Evolutionary conservation across 805 yeast genomes (phyloP), one percentile per base, ranked within the genome.

Genomic region (Ogataea corticis): DNA sequence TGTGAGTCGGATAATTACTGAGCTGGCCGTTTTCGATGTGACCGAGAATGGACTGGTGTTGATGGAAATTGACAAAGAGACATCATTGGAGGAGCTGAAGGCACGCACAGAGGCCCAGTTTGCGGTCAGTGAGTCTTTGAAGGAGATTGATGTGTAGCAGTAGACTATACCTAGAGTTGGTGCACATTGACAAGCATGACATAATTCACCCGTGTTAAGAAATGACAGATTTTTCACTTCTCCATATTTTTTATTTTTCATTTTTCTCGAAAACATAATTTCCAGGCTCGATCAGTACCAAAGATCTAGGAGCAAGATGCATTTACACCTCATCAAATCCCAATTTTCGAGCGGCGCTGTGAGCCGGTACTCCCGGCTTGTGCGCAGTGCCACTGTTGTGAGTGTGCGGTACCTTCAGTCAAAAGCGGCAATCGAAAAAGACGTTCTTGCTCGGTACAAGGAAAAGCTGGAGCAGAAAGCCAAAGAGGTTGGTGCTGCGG

Each of bases 1-100:
- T 56, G 79, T 73, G 3, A 62, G 69, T 13, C 56, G 75, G 45
- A 70, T 75, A 33, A 72, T 75, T 45, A 75, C 80, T 6, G 76
- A 71, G 40, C 52, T 73, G 38, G 78, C 77, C 13, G 80, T 75
- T 7, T 75, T 75, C 51, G 76, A 73, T 42, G 70, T 73, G 17
- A 62, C 60, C 21, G 67, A 63, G 32, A 54, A 59, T 19, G 69
- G 69, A 4, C 60, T 75, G 43, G 64, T 66, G 4, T 59, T 75
- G 46, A 59, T 69, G n/a, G 80, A 75, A 48, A 52, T 68, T 28
- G 74, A 68, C 47, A 67, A 63, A n/a, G 70, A 67, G 3, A 57
- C 66, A 15, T 58, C 46, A 6, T n/a, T 50, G 12, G 50, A 48
- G 2, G 46, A 55, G 16, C 33, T 50, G 15, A 27, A 32, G 43